Base-by-base conservation (phyloP, 306 rosid genomes). In the Pueraria montana region DNA sequence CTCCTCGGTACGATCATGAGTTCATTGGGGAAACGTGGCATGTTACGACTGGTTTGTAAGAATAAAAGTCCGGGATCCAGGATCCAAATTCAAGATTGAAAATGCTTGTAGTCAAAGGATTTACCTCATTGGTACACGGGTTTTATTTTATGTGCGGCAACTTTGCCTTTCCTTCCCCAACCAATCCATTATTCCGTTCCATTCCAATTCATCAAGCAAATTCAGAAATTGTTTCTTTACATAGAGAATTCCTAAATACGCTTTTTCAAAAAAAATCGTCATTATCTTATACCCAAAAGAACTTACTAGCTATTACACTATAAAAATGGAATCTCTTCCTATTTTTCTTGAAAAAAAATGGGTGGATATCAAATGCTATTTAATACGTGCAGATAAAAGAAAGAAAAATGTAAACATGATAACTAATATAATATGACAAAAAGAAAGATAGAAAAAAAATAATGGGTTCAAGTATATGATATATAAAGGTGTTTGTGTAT, bases 21-120 rank as follows among this genome's bases (percentile, higher is more conserved):
- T 26, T 46, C 4, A 1, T 24, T 5, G 5, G 3, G 8, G 34
- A 3, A 4, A 75, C 42, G 69, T 56, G 69, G 43, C 23, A 32
- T 48, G 36, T 7, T 77, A 26, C 18, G 48, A 76, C 1, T 42
- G 23, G 20, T 40, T 16, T 26, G 2, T 2, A 18, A 17, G 21
- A 63, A 17, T 5, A 6, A 23, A 70, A 43, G 40, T 36, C 40
- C 40, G 40, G 8, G 8, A 27, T 36, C 40, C 40, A 5, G 18
- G 53, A 34, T 66, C 66, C 48, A 63, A 64, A 46, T 65, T 30
- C 11, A 62, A 13, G n/a, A 10, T 36, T 32, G 71, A 66, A 23
- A 32, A 42, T 58, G 24, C 16, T 40, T 82, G 30, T 40, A 71
- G 84, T 80, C 77, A 52, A 85, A 80, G 75, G 11, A 13, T 27